Percentiles rank a stretch among this genome's conserved stretches.
Evolutionary conservation across 768 basidiomycete species (phyloP).

Genomic region (Dioszegia hungarica): DNA sequence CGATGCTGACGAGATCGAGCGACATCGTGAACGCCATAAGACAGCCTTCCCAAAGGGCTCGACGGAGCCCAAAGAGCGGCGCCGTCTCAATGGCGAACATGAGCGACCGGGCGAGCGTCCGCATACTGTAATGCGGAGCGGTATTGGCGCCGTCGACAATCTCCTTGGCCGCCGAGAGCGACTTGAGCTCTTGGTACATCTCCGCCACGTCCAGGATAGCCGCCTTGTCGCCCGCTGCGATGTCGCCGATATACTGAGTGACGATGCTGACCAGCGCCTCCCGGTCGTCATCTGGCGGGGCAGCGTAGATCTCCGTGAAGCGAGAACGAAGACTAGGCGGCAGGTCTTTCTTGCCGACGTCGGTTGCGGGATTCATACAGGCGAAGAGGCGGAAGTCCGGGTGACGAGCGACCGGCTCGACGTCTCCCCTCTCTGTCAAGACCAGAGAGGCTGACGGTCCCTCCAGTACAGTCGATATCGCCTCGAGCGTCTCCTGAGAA

Average conservation of each 20-base stretch:
- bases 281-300: constrained; percentile 85
- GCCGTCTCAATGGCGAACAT: constrained; percentile 83
- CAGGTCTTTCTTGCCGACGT: constrained; percentile 96
- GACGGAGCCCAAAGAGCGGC: constrained; percentile 67
- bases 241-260: constrained; percentile 78
- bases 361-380: constrained; percentile 99
- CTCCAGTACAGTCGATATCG: constrained; percentile 78
- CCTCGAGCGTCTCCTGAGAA: constrained; percentile 88
- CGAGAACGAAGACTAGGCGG: constrained; percentile 81
- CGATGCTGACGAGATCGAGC: constrained; percentile 67
- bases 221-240: constrained; percentile 75
- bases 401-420: constrained; percentile 85
- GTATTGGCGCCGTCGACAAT: constrained; percentile 92
- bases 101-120: constrained; percentile 83
- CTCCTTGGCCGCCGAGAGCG: constrained; percentile 64
- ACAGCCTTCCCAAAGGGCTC: constrained; percentile 92
- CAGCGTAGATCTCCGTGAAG: constrained; percentile 93
- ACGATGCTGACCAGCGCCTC: constrained; percentile 85
- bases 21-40: constrained; percentile 98
- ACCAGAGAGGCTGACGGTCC: constrained; percentile 83
- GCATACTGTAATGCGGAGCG: constrained; percentile 93
- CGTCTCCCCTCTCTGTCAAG: constrained; percentile 83
- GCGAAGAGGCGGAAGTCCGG: constrained; percentile 94
- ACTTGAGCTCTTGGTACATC: constrained; percentile 77
- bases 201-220: constrained; percentile 87